phyloP scores from a whole-genome alignment of 495 filamentous ascomycete genomes.

The Evernia prunastri region DNA sequence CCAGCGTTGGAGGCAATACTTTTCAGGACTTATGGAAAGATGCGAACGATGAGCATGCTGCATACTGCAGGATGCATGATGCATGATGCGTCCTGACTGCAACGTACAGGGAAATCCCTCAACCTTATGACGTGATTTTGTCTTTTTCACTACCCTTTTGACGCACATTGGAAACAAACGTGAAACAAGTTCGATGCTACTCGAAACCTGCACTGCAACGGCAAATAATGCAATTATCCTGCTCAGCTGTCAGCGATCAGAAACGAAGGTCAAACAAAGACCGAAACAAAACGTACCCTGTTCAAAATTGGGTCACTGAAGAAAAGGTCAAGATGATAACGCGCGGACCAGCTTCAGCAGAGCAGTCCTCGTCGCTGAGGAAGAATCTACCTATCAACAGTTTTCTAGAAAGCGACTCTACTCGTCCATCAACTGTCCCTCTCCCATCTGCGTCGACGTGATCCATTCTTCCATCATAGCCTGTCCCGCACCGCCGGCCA shows the following conservation, averaged over 20 bases:
- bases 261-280: not conserved
- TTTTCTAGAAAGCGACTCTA: not conserved
- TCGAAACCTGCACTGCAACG: not conserved
- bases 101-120: not conserved
- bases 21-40: not conserved
- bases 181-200: not conserved
- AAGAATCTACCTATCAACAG: no score
- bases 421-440: constrained; percentile 21
- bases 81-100: not conserved
- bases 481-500: constrained; percentile 46
- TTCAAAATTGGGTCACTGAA: not conserved
- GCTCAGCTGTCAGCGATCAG: not conserved
- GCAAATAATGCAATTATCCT: not conserved
- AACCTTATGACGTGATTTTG: no score
- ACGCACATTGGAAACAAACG: not conserved
- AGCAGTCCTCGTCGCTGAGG: not conserved
- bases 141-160: not conserved
- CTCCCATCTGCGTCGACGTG: constrained; percentile 52
- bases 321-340: not conserved
- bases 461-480: constrained; percentile 95
- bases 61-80: not conserved
- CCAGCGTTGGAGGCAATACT: not conserved
- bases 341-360: no score
- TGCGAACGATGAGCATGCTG: not conserved
- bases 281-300: not conserved